These are phyloP conservation scores for Abeoforma whisleri DNA, from an alignment of 78 protist species.

Conservation along the genomic window DNA sequence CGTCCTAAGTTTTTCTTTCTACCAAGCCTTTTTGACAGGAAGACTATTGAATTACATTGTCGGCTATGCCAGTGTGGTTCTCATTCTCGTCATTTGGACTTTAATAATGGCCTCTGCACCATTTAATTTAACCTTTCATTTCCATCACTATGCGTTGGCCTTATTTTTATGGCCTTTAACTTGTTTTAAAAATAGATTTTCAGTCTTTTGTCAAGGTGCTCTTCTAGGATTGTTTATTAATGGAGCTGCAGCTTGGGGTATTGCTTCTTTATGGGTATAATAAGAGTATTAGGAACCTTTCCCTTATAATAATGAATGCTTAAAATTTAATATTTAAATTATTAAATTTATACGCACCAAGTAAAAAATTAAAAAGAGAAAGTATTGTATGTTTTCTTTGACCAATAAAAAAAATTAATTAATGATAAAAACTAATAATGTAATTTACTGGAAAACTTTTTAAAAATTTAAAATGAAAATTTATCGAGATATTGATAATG, in stretches of 20 bases:
- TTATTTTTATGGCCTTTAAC: neutral
- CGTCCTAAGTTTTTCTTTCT: neutral
- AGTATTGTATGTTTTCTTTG: no score
- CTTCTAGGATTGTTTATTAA: neutral
- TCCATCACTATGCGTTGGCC: neutral
- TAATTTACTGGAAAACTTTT: no score
- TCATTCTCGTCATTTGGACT: neutral
- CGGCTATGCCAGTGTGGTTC: neutral
- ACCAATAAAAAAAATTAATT: no score
- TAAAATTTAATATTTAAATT: no score
- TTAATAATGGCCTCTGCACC: neutral
- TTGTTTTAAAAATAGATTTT: neutral
- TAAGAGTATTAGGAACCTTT: no score
- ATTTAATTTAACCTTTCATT: neutral
- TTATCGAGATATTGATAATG: no score
- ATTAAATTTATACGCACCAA: no score
- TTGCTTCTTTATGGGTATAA: neutral
- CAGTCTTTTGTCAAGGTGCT: neutral
- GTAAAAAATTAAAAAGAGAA: no score
- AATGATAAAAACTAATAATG: no score
- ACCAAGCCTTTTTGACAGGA: neutral
- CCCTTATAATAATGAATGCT: no score
- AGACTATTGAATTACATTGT: neutral
- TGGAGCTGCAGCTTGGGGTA: neutral
- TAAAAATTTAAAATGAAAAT: no score